A percentile compares a stretch with the other conserved stretches of the same genome.
Conservation (phyloP, 345 rosid species). For the Populus alba region DNA sequence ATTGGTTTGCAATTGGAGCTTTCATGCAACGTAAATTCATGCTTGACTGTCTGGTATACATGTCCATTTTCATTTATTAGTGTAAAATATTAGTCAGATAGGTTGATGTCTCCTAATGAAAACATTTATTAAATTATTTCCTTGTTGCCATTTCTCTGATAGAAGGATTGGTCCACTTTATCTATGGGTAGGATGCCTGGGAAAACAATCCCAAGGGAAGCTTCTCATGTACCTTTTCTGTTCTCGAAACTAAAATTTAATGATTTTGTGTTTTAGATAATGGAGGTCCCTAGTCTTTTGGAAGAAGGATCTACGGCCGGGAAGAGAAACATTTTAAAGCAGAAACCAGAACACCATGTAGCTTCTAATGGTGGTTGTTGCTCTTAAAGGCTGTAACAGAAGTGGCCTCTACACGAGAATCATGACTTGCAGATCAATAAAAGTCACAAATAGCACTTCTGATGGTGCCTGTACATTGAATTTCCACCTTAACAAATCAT, state of each 20-base stretch:
- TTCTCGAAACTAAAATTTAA: neutral
- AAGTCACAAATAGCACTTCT: neutral
- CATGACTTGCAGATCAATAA: neutral
- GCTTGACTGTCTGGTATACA: neutral
- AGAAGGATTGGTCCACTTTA: neutral
- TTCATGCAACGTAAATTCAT: neutral
- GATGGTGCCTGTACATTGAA: constrained; percentile 9
- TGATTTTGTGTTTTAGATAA: constrained; percentile 48
- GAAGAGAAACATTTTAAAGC: constrained; percentile 74
- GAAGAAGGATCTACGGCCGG: constrained; percentile 75
- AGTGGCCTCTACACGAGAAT: neutral
- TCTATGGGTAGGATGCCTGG: no score
- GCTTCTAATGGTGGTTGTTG: constrained; percentile 51
- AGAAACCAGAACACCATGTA: constrained; percentile 51
- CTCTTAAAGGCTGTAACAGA: constrained; percentile 18
- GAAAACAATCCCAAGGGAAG: no score
- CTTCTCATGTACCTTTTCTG: neutral
- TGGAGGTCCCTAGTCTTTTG: constrained; percentile 90
- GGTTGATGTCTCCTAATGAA: neutral
- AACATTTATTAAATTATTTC: neutral
- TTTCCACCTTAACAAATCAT: neutral
- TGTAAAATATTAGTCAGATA: neutral
- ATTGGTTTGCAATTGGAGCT: neutral
- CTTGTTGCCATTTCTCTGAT: neutral
- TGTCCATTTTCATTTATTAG: neutral